Conservation (phyloP, 371 early-diverging fungal genomes). For the Mucor velutinosus region DNA sequence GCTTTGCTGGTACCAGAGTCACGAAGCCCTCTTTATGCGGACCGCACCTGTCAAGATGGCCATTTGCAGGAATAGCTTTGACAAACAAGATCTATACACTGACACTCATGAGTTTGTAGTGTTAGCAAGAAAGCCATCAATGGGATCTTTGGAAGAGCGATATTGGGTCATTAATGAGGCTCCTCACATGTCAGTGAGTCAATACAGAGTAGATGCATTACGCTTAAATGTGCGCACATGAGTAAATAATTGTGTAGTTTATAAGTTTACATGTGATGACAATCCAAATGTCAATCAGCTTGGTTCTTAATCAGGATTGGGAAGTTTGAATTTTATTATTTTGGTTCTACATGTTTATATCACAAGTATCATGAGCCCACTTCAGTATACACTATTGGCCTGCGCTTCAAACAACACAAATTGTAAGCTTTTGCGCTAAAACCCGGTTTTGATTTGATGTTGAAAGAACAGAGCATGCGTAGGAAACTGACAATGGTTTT, state of each 20-base stretch:
- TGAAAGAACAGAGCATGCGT: neutral
- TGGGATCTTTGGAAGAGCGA: neutral
- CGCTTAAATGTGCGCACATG: no score
- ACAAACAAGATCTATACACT: no score
- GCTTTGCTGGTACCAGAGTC: slow-evolving; percentile 4
- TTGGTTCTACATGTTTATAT: neutral
- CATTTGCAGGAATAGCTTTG: neutral
- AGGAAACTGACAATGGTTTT: neutral
- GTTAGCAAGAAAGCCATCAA: neutral
- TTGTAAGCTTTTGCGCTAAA: neutral
- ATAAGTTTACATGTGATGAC: neutral
- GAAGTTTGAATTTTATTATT: neutral
- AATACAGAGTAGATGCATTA: neutral
- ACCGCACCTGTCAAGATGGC: neutral
- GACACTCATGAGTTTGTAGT: neutral
- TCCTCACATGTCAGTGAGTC: neutral
- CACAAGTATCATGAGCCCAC: neutral
- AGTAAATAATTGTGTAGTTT: no score
- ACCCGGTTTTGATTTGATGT: neutral
- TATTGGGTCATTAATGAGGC: neutral
- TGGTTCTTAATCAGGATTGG: neutral
- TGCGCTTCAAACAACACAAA: neutral
- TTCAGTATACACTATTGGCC: neutral
- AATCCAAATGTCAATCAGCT: neutral
- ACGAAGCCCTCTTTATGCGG: neutral